These are phyloP conservation scores for Cavenderia fasciculata DNA, from an alignment of 78 protist species.

Conservation along the genomic window DNA sequence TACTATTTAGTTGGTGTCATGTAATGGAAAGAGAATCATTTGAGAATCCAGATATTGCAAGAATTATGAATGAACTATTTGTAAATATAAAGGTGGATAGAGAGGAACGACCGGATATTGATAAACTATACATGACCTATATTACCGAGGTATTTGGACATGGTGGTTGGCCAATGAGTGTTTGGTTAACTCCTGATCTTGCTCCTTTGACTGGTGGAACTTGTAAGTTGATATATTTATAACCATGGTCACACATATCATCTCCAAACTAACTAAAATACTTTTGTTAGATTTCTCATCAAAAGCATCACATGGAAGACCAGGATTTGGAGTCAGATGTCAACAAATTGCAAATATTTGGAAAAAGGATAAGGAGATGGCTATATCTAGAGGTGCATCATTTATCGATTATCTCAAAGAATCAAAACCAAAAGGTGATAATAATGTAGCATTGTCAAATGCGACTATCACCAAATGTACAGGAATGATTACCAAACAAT, in stretches of 20 bases:
- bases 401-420: constrained; percentile 39
- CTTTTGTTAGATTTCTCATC: constrained; percentile 75
- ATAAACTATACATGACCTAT: constrained; percentile 88
- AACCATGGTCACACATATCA: constrained; percentile 6
- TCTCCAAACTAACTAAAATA: constrained; percentile 8
- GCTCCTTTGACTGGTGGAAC: constrained; percentile 89
- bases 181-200: constrained; percentile 86
- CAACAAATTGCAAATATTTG: constrained; percentile 37
- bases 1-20: constrained; percentile 79
- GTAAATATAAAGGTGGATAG: constrained; percentile 91
- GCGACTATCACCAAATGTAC: background rate
- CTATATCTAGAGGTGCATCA: constrained; percentile 37
- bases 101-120: constrained; percentile 93
- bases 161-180: constrained; percentile 93
- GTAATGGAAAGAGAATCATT: constrained; percentile 90
- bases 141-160: constrained; percentile 76
- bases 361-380: constrained; percentile 46
- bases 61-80: constrained; percentile 86
- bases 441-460: background rate
- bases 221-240: constrained; percentile 52
- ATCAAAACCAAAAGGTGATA: constrained; percentile 32
- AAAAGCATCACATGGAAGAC: constrained; percentile 47
- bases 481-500: background rate
- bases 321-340: constrained; percentile 48
- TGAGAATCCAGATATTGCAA: constrained; percentile 78